Conservation (phyloP, 805 yeast species). For the Teunomyces lycoperdinae region DNA sequence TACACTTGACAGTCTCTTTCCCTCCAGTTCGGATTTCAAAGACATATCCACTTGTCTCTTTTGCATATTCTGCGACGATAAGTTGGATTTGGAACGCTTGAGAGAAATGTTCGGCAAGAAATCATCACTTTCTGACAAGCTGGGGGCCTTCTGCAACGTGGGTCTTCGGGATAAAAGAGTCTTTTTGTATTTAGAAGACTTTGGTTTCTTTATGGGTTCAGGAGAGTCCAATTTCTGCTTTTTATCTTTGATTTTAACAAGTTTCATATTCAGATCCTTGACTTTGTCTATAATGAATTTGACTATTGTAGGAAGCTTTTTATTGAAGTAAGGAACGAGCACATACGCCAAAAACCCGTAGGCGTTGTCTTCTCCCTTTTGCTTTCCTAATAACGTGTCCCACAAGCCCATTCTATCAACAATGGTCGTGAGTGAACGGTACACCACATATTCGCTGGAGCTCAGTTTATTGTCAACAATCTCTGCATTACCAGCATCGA, state of each 20-base stretch:
- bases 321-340: slow-evolving; percentile 51
- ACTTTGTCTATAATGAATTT: slow-evolving; percentile 45
- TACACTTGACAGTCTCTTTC: slow-evolving; percentile 2
- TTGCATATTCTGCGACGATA: slow-evolving; percentile 36
- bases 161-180: slow-evolving; percentile 11
- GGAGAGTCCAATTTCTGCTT: slow-evolving; percentile 2
- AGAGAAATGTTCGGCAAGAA: slow-evolving; percentile 33
- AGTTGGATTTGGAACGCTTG: slow-evolving; percentile 39
- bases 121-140: slow-evolving; percentile 15
- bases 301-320: slow-evolving; percentile 46
- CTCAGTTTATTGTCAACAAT: slow-evolving; percentile 16
- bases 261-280: slow-evolving; percentile 45
- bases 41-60: slow-evolving; percentile 42
- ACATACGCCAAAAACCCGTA: slow-evolving; percentile 51
- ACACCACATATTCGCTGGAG: slow-evolving; percentile 18
- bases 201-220: slow-evolving; percentile 1
- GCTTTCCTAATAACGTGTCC: slow-evolving; percentile 45
- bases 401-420: slow-evolving; percentile 54
- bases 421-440: slow-evolving; percentile 36
- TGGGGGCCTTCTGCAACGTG: slow-evolving; percentile 16
- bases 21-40: slow-evolving; percentile 4
- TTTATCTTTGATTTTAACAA: slow-evolving; percentile 10
- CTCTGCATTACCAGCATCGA: slow-evolving; percentile 6
- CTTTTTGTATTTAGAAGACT: slow-evolving; percentile 15
- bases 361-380: slow-evolving; percentile 25